Conservation (phyloP, 208 protist species). For the Balamuthia mandrillaris region DNA sequence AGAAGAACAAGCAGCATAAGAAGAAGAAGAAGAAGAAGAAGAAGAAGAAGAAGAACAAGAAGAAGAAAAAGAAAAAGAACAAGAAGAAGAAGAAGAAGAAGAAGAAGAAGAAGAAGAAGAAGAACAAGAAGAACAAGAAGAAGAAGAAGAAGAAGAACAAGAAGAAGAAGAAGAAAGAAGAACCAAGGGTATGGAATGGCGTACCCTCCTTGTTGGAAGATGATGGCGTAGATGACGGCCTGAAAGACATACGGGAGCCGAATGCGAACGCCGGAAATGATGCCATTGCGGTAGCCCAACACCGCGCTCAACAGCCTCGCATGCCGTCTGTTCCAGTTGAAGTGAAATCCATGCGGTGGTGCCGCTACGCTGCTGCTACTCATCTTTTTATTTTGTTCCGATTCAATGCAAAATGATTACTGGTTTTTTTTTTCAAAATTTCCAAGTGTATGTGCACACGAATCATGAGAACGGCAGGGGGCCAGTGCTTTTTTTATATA, state of each 20-base stretch:
- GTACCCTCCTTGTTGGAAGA: slow-evolving; percentile 44
- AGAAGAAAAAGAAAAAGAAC: not conserved
- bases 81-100: not conserved
- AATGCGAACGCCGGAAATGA: slow-evolving; percentile 52
- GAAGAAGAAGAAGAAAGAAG: not conserved
- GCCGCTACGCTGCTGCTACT: no score
- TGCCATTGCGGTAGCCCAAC: slow-evolving; percentile 41
- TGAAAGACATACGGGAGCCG: slow-evolving; percentile 57
- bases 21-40: not conserved
- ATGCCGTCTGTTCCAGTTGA: no score
- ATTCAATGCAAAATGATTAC: no score
- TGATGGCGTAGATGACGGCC: slow-evolving; percentile 48
- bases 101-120: not conserved
- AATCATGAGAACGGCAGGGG: no score
- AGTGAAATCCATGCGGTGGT: no score
- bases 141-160: not conserved
- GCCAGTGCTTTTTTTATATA: no score
- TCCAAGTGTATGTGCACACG: no score
- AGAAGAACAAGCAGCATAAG: not conserved
- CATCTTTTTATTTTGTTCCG: no score
- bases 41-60: not conserved
- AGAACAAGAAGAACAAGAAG: not conserved
- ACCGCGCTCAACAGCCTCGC: no score
- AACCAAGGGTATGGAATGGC: not conserved
- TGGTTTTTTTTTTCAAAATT: no score